Evolutionary conservation across 768 basidiomycete genomes (phyloP).

Genomic region (Suillus weaverae): DNA sequence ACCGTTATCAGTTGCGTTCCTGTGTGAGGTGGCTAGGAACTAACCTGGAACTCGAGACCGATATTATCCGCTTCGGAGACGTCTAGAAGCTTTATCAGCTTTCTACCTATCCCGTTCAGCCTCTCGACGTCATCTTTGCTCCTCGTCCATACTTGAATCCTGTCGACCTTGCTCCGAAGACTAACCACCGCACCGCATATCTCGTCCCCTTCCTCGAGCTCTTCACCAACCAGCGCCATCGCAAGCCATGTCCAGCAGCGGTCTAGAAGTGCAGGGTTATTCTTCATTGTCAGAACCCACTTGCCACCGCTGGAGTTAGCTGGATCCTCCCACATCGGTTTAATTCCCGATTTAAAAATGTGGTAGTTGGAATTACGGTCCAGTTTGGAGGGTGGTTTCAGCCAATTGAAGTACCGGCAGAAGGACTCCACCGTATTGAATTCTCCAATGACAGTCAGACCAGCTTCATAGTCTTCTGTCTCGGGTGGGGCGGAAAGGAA

Average conservation of each 20-base stretch:
- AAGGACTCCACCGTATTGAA: slow-evolving; percentile 89
- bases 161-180: slow-evolving; percentile 80
- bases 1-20: not conserved
- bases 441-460: slow-evolving; percentile 82
- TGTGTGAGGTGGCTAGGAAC: slow-evolving; percentile 18
- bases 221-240: slow-evolving; percentile 86
- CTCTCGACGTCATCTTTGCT: slow-evolving; percentile 83
- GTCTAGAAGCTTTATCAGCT: slow-evolving; percentile 79
- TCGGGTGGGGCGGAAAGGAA: slow-evolving; percentile 51
- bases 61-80: slow-evolving; percentile 82
- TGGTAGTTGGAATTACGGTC: slow-evolving; percentile 94
- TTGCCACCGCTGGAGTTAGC: slow-evolving; percentile 92
- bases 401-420: slow-evolving; percentile 93
- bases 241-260: slow-evolving; percentile 88
- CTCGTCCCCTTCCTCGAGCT: slow-evolving; percentile 67
- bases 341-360: slow-evolving; percentile 91
- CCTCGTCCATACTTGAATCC: slow-evolving; percentile 91
- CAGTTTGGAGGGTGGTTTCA: slow-evolving; percentile 85
- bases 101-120: slow-evolving; percentile 82
- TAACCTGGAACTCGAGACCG: slow-evolving; percentile 87
- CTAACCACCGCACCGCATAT: slow-evolving; percentile 89
- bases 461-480: slow-evolving; percentile 79
- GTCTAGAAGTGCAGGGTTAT: slow-evolving; percentile 75
- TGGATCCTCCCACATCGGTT: slow-evolving; percentile 97
- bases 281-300: slow-evolving; percentile 94